Conservation (phyloP, 2,329 filamentous ascomycete species). For the Lasiodiplodia sp. region DNA sequence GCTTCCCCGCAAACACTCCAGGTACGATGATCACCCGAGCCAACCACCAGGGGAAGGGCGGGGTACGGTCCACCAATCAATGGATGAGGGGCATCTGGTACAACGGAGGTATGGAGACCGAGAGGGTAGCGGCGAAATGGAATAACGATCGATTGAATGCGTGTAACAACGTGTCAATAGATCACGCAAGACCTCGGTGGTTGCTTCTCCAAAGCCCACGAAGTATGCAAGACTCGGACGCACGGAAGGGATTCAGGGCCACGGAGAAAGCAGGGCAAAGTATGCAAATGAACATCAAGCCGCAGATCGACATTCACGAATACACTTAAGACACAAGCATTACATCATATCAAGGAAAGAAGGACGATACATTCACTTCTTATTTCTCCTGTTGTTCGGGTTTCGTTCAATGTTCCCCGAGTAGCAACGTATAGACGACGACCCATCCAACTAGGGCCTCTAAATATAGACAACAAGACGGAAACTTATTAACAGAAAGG, state of each 20-base stretch:
- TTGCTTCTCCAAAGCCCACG: neutral
- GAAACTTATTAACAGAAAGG: neutral
- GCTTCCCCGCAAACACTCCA: slow-evolving; percentile 18
- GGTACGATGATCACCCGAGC: slow-evolving; percentile 24
- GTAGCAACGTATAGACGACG: neutral
- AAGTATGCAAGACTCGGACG: neutral
- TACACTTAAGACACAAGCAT: neutral
- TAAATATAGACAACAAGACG: neutral
- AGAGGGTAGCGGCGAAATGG: neutral
- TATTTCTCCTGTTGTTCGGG: neutral
- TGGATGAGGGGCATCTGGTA: neutral
- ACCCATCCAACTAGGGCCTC: neutral
- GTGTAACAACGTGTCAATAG: neutral
- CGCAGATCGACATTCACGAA: neutral
- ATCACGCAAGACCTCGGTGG: neutral
- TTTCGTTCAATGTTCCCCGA: neutral
- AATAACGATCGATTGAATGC: neutral
- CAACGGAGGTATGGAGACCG: slow-evolving; percentile 2
- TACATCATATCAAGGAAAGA: neutral
- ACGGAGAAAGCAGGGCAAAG: neutral
- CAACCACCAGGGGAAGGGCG: neutral
- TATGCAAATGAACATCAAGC: neutral
- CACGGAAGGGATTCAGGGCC: neutral
- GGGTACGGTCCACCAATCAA: slow-evolving; percentile 8
- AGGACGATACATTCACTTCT: neutral